These are phyloP conservation scores for Pichia kudriavzevii DNA, from an alignment of 1,139 yeast species.

Conservation along the genomic window DNA sequence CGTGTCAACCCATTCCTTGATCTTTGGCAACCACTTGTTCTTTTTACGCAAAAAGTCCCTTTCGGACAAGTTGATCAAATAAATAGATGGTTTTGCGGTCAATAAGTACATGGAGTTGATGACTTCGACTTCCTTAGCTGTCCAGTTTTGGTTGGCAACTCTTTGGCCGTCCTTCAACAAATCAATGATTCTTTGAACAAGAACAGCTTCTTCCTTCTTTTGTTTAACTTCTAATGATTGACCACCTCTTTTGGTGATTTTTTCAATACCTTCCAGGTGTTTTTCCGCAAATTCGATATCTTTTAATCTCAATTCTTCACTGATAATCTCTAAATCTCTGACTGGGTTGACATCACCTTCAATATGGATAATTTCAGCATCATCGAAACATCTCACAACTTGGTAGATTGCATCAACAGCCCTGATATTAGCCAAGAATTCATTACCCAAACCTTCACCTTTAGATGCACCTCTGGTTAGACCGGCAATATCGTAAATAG, in stretches of 20 bases:
- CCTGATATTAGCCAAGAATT: constrained; percentile 93
- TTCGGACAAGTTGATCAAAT: constrained; percentile 90
- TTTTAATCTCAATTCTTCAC: constrained; percentile 87
- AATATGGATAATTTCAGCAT: constrained; percentile 94
- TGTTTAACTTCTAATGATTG: constrained; percentile 93
- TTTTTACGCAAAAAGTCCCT: constrained; percentile 93
- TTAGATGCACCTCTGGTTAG: constrained; percentile 94
- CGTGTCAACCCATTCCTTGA: constrained; percentile 95
- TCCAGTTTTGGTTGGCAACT: constrained; percentile 88
- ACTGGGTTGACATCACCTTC: constrained; percentile 97
- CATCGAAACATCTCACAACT: constrained; percentile 96
- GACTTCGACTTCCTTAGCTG: constrained; percentile 79
- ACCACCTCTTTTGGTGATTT: constrained; percentile 88
- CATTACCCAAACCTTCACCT: constrained; percentile 98
- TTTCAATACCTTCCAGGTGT: constrained; percentile 81
- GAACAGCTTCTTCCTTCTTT: constrained; percentile 83
- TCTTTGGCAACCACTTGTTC: constrained; percentile 85
- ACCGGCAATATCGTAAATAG: constrained; percentile 97
- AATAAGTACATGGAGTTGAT: constrained; percentile 82
- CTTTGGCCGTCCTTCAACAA: constrained; percentile 79
- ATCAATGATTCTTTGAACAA: constrained; percentile 68
- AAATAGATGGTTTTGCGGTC: constrained; percentile 95
- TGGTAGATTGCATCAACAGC: constrained; percentile 98
- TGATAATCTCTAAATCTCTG: constrained; percentile 89
- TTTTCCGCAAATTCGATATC: constrained; percentile 92